Conservation (phyloP, 2,329 filamentous ascomycete genomes). For the Xylariaceae sp. region DNA sequence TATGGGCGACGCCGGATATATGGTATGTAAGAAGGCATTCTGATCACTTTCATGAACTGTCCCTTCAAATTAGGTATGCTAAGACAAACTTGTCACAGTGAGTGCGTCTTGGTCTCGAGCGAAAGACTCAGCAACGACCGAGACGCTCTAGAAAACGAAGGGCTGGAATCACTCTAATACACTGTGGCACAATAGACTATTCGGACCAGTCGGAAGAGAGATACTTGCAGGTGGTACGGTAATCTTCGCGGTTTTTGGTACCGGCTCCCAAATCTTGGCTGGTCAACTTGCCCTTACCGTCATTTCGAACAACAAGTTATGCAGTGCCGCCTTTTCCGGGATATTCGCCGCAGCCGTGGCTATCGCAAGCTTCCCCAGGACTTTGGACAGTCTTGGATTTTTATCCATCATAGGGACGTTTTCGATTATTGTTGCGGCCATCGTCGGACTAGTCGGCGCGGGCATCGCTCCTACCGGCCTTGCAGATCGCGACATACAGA, state of each 20-base stretch:
- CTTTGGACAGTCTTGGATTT: conserved; percentile 46
- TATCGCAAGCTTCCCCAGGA: conserved; percentile 45
- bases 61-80: too few species aligned
- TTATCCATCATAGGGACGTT: conserved; percentile 41
- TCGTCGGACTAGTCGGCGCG: conserved; percentile 49
- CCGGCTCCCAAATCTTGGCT: conserved; percentile 47
- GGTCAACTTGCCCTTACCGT: conserved; percentile 46
- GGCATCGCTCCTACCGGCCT: conserved; percentile 37
- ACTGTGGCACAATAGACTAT: conserved; percentile 29
- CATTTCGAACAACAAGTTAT: conserved; percentile 44
- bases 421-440: conserved; percentile 46
- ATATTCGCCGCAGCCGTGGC: conserved; percentile 47
- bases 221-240: conserved; percentile 46
- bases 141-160: too few species aligned
- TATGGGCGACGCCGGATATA: conserved; percentile 52
- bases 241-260: conserved; percentile 48
- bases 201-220: conserved; percentile 49
- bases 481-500: conserved; percentile 31
- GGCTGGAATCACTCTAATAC: too few species aligned
- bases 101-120: too few species aligned
- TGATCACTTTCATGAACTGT: too few species aligned
- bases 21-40: conserved; percentile 19
- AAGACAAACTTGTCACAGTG: too few species aligned
- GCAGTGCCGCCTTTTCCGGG: conserved; percentile 46
- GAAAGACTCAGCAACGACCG: too few species aligned